A percentile compares a stretch with the other conserved stretches of the same genome.
Evolutionary conservation across 352 stramenopile genomes (phyloP).

Genomic region (Elongisporangium undulatum): DNA sequence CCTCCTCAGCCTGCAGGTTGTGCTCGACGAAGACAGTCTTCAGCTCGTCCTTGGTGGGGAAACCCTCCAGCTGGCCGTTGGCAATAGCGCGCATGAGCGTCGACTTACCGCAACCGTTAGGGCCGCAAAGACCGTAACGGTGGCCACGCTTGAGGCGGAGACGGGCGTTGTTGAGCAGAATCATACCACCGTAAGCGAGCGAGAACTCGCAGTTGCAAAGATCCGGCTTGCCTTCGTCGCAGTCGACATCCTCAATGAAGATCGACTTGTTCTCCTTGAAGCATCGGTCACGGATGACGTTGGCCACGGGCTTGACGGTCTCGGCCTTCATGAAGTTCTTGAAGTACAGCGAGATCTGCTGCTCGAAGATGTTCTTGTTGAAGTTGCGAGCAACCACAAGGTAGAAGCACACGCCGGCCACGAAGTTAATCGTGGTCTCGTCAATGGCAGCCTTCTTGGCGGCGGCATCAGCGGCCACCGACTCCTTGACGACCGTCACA

Average conservation of each 20-base stretch:
- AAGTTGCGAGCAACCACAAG: constrained; percentile 90
- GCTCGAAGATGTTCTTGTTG: constrained; percentile 92
- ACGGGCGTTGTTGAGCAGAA: constrained; percentile 89
- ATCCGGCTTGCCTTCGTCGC: constrained; percentile 95
- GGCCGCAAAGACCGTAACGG: constrained; percentile 94
- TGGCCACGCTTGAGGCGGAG: constrained; percentile 90
- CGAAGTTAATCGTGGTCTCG: constrained; percentile 88
- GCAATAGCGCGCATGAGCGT: constrained; percentile 97
- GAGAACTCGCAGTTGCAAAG: constrained; percentile 99
- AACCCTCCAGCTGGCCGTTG: constrained; percentile 94
- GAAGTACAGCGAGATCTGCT: constrained; percentile 89
- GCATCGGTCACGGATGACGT: constrained; percentile 78
- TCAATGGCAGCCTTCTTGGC: constrained; percentile 88
- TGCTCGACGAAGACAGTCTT: constrained; percentile 97
- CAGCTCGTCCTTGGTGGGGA: constrained; percentile 93
- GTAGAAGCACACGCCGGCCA: constrained; percentile 82
- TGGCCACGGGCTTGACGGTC: constrained; percentile 60
- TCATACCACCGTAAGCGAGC: constrained; percentile 93
- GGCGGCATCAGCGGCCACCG: constrained; percentile 69
- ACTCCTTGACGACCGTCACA: constrained; percentile 70
- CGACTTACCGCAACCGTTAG: constrained; percentile 93
- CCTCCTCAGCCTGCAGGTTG: constrained; percentile 92
- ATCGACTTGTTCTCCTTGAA: constrained; percentile 90
- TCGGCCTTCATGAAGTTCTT: constrained; percentile 69
- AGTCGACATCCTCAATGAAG: constrained; percentile 95